A percentile compares a stretch with the other conserved stretches of the same genome.
These are phyloP conservation scores for Cystobasidium slooffiae DNA, from an alignment of 1,284 basidiomycete genomes.

Conservation along the genomic window DNA sequence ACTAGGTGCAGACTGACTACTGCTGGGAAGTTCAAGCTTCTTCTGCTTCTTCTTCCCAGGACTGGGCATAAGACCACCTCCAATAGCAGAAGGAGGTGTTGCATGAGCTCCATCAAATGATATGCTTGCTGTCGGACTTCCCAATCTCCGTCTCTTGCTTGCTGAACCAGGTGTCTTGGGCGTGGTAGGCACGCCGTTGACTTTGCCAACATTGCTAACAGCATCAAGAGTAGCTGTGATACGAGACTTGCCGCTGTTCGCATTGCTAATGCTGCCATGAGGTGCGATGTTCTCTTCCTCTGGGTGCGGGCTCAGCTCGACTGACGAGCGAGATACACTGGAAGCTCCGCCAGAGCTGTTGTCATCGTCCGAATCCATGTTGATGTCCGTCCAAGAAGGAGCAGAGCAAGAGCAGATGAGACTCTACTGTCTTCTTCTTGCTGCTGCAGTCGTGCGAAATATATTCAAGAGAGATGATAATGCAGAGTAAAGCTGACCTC, in stretches of 20 bases:
- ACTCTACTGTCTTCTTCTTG: not conserved
- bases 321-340: constrained; percentile 9
- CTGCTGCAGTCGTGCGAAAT: not conserved
- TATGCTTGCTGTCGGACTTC: constrained; percentile 39
- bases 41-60: constrained; percentile 21
- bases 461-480: not conserved
- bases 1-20: constrained; percentile 7
- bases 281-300: constrained; percentile 36
- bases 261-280: constrained; percentile 28
- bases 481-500: not conserved
- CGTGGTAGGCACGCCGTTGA: constrained; percentile 13
- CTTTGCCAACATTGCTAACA: constrained; percentile 13
- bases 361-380: constrained; percentile 40
- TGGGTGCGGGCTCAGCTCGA: constrained; percentile 39
- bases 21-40: constrained; percentile 16
- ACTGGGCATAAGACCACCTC: constrained; percentile 44
- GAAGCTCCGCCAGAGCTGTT: constrained; percentile 27
- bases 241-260: constrained; percentile 28
- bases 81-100: constrained; percentile 41
- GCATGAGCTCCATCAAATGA: constrained; percentile 44
- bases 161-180: constrained; percentile 18
- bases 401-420: not conserved
- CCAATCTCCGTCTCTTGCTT: constrained; percentile 31
- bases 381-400: not conserved
- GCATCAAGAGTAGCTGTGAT: constrained; percentile 1